These are phyloP conservation scores for Dictyostelium brefeldianum DNA, from an alignment of 78 protist species.

Conservation along the genomic window DNA sequence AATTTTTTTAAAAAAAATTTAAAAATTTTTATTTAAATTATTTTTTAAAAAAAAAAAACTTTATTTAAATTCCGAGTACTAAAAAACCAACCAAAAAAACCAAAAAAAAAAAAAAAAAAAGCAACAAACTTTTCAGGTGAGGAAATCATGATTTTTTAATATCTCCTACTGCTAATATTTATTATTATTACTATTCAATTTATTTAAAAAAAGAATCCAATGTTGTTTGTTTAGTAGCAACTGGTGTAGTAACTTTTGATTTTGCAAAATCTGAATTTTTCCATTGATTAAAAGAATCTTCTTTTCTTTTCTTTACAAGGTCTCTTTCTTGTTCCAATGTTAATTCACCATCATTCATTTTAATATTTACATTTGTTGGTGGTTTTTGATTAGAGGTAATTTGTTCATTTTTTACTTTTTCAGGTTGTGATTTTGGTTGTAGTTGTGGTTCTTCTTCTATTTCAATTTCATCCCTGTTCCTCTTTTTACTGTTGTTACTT, in stretches of 20 bases:
- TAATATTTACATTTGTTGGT: background rate
- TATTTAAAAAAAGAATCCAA: slow-evolving; percentile 12
- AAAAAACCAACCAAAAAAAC: too few relatives aligned
- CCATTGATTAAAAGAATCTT: background rate
- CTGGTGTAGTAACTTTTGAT: background rate
- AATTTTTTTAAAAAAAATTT: too few relatives aligned
- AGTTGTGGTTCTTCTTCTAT: background rate
- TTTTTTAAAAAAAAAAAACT: too few relatives aligned
- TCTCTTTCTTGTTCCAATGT: slow-evolving; percentile 9
- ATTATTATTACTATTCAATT: background rate
- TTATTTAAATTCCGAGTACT: too few relatives aligned
- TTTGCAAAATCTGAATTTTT: slow-evolving; percentile 12
- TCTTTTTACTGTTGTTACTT: background rate
- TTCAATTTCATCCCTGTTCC: background rate
- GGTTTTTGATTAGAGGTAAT: background rate
- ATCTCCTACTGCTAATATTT: too few relatives aligned
- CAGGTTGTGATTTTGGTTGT: background rate
- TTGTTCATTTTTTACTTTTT: background rate
- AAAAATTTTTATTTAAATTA: too few relatives aligned
- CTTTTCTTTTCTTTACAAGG: background rate
- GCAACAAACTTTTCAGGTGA: too few relatives aligned
- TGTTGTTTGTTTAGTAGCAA: background rate
- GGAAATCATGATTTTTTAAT: too few relatives aligned
- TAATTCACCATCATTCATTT: background rate
- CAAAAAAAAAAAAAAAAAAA: too few relatives aligned